Evolutionary conservation across 352 stramenopile species (phyloP), one percentile per base, ranked within the genome.

Genomic region (Phytophthora fragariae): DNA sequence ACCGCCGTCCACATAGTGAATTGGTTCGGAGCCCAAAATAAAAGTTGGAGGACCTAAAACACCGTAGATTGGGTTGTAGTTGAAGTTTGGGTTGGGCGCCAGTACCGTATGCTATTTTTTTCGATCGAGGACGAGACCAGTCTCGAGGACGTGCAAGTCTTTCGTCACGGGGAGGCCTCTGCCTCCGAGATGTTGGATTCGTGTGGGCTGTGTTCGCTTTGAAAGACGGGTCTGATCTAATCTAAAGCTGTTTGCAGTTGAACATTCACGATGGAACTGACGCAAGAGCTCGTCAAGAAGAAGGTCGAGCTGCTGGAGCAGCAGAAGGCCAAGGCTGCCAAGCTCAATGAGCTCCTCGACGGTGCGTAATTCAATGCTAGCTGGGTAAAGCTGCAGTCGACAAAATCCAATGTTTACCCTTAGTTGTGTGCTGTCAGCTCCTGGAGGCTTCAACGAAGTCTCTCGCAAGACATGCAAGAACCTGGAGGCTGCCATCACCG

Each of bases 401-500:
- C 0, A 37, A 46, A 5, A n/a, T 61, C n/a, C 39, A 55, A 57
- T 27, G 3, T 37, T 44, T 53, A n/a, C 3, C 19, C 14, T 3
- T 35, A 62, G 8, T 17, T 62, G 1, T 35, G n/a, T 60, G 8
- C 17, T 55, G 17, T n/a, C 54, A 92, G 81, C 62, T 37, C 81
- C 82, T 17, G 80, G 79, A 3, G 88, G 88, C 17, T 89, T 95
- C 70, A 95, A 93, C 49, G 88, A 95, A 46, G 66, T 72, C 19
- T 92, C 85, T 47, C 86, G 80, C 33, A 93, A 92, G 73, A 92
- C 86, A 29, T 84, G 83, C 71, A 94, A 94, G 79, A 93, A 94
- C 74, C 73, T 95, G 39, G 85, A 95, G 54, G 88, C 81, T 7
- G 88, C 86, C 21, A 92, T 95, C 71, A 86, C 83, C 10, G 83